Base-by-base conservation (phyloP, 352 stramenopile species). In the Saprolegnia parasitica region DNA sequence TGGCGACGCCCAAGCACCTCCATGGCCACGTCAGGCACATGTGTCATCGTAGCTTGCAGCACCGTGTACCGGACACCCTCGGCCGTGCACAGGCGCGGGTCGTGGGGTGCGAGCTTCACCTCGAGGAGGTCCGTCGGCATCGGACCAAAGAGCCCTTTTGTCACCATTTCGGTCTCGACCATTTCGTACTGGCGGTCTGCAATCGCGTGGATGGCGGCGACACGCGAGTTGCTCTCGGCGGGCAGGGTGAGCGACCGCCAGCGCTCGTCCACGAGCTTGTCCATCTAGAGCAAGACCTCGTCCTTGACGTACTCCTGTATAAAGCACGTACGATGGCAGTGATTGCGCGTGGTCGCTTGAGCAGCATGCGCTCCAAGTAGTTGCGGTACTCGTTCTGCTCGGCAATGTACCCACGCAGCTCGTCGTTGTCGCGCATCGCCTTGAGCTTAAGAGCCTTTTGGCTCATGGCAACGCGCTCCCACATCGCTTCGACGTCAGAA, bases 191-290 rank as follows among this genome's bases (percentile, higher is more conserved):
- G 58, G 18, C 58, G 40, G 23, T 67, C 45, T 20, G 58, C 58
- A 9, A 67, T 67, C 15, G 37, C 58, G 24, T 67, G 58, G 40
- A 67, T 67, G 5, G 40, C 58, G 21, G 45, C 18, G n/a, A 67
- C 11, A 9, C 58, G 40, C 39, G n/a, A 18, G 5, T 35, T n/a
- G 0, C 58, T 26, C 6, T 67, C 39, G 16, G 58, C 40, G 23
- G 37, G 18, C 1, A 67, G 58, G 37, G 49, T 37, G n/a, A 67
- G 42, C 39, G 35, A 40, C 5, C 58, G 58, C 58, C 58, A 67
- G 21, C 21, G 37, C 9, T 67, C 39, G 11, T 67, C 58, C 1
- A 40, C 20, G 6, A 67, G 11, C 40, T 67, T 54, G 55, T 62
- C 32, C 32, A 26, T 62, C 32, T 39, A 62, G 10, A 11, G 45